These are phyloP conservation scores for Sarocladiaceae sp. DNA, from an alignment of 2,329 filamentous ascomycete genomes.

Conservation along the genomic window DNA sequence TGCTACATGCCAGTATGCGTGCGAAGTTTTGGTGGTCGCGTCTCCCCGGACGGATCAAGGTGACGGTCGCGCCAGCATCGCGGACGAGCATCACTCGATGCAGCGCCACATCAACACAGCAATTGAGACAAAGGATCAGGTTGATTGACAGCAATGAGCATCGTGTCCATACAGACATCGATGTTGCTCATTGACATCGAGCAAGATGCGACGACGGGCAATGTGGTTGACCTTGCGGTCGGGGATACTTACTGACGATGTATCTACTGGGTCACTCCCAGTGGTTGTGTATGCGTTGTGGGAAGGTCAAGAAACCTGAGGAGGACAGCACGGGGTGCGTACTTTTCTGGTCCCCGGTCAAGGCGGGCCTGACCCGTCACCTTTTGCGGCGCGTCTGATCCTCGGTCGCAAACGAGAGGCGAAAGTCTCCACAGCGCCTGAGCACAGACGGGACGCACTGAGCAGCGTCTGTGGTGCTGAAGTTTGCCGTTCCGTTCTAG, in stretches of 20 bases:
- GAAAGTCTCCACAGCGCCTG: neutral
- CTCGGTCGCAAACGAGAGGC: conserved; percentile 8
- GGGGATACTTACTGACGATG: conserved; percentile 6
- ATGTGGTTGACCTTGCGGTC: too few species aligned
- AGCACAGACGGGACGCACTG: conserved; percentile 5
- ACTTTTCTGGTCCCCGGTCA: conserved; percentile 7
- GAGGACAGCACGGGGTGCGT: conserved; percentile 6
- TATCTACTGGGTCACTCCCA: conserved; percentile 9
- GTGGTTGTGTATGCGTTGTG: conserved; percentile 3
- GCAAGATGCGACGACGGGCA: neutral
- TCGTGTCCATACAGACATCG: neutral
- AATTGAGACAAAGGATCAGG: neutral
- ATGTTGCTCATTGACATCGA: neutral
- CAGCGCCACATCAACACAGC: neutral
- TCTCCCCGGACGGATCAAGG: neutral
- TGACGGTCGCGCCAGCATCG: conserved; percentile 1
- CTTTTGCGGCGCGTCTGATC: conserved; percentile 7
- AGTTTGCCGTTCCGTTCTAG: conserved; percentile 6
- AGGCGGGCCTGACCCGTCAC: conserved; percentile 4
- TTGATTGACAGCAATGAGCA: neutral
- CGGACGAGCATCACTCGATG: conserved; percentile 6
- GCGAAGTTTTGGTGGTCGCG: neutral
- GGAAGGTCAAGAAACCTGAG: conserved; percentile 8
- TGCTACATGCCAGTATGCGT: too few species aligned
- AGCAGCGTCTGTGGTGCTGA: conserved; percentile 4